These are phyloP conservation scores for Tetraselmis striata DNA, from an alignment of 139 green algal genomes.

Conservation along the genomic window DNA sequence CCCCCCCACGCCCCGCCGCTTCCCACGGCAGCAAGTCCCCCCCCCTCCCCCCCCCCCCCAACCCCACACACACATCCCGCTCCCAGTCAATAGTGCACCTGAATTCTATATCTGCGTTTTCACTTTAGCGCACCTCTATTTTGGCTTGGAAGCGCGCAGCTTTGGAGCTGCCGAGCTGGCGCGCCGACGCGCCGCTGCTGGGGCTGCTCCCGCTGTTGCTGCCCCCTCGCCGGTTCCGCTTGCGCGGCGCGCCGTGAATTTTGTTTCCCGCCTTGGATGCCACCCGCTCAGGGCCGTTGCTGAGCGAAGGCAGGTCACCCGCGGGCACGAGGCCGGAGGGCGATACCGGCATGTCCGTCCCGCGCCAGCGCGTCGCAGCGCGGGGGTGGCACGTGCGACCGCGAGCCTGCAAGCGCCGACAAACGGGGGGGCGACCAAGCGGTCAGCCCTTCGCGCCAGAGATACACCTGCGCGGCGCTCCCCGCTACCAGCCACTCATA, in stretches of 20 bases:
- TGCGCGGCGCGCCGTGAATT: background rate
- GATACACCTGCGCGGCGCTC: too few relatives aligned
- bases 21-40: background rate
- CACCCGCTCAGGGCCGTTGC: background rate
- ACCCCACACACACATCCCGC: background rate
- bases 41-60: background rate
- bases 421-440: too few relatives aligned
- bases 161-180: background rate
- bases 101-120: too few relatives aligned
- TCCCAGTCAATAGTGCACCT: background rate
- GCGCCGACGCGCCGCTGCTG: too few relatives aligned
- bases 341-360: background rate
- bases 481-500: too few relatives aligned
- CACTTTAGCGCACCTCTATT: background rate
- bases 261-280: background rate
- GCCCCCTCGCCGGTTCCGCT: background rate
- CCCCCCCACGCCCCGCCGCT: too few relatives aligned
- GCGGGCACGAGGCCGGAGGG: background rate
- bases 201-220: background rate
- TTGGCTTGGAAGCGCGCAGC: background rate
- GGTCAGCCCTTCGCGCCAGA: too few relatives aligned
- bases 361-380: background rate
- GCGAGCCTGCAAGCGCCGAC: too few relatives aligned
- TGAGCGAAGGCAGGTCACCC: background rate
- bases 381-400: background rate